Evolutionary conservation across 805 yeast genomes (phyloP), one percentile per base, ranked within the genome.

Genomic region (Kluyveromyces wickerhamii): DNA sequence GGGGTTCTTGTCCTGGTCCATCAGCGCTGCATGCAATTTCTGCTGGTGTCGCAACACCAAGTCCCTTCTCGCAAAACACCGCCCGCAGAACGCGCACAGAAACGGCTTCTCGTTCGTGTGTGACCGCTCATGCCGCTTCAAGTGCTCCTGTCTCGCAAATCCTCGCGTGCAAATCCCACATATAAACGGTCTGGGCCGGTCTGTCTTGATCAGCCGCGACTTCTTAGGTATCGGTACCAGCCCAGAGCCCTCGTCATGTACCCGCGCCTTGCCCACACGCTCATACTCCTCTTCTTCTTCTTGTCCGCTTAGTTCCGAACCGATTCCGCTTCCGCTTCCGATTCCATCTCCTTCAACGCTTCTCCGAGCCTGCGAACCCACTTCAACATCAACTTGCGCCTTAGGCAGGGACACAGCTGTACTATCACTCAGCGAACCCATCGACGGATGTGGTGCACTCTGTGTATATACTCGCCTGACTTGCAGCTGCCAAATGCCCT

Each of bases 91-190:
- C 2, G 94, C 94, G 62, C 98, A 89, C 54, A 85, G 92, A 62
- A 81, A 89, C 1, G 97, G 97, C 55, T 87, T 87, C 59, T 88
- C 96, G 56, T 88, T 85, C 7, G 98, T 89, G 57, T 89, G 98
- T 0, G 94, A 79, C 26, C 96, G 66, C 49, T 87, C 94, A 54
- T 89, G 98, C 38, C 98, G 77, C 58, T 84, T 87, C 51, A 92
- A 68, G 60, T 89, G 98, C 59, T 89, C 98, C 32, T 85, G 68
- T 36, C 98, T 71, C 2, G 96, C 98, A 70, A 92, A 92, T 2
- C 95, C 95, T 40, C 98, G 69, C 1, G 96, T 85, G 56, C 98
- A 92, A 4, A 85, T 80, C 2, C 80, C 60, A 57, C 98, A 92
- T 8, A 84, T 70, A 52, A 85, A 95, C 1, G 97, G 97, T 39